These are phyloP conservation scores for Oryza officinalis DNA, from an alignment of 176 grass and related monocot species.

Conservation along the genomic window DNA sequence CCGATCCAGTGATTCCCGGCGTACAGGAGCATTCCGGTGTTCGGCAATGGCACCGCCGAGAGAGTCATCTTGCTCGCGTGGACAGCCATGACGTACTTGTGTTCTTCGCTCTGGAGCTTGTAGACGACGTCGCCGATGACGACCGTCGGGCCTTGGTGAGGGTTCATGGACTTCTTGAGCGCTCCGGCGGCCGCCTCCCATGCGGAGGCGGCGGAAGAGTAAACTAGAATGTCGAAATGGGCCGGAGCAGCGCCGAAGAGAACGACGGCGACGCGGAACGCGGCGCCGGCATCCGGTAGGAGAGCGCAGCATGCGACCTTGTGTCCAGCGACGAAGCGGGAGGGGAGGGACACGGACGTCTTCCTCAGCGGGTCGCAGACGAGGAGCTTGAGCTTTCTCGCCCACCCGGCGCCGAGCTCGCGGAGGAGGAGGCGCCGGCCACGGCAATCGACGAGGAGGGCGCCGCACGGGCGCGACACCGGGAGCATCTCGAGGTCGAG, in stretches of 20 bases:
- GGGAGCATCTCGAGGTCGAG: slow-evolving; percentile 24
- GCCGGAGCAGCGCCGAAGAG: slow-evolving; percentile 17
- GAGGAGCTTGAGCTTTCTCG: neutral
- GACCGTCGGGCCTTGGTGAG: slow-evolving; percentile 23
- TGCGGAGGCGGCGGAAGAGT: neutral
- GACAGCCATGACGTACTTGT: slow-evolving; percentile 42
- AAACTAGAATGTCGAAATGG: slow-evolving; percentile 25
- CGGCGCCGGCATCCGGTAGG: neutral
- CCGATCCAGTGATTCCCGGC: slow-evolving; percentile 54
- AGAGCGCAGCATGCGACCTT: slow-evolving; percentile 14
- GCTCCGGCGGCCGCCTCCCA: slow-evolving; percentile 37
- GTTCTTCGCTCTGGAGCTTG: slow-evolving; percentile 28
- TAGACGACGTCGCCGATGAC: slow-evolving; percentile 45
- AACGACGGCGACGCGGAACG: slow-evolving; percentile 45
- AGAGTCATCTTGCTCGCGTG: slow-evolving; percentile 31
- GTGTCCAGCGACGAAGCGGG: neutral
- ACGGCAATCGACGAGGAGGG: slow-evolving; percentile 28
- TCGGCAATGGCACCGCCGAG: slow-evolving; percentile 40
- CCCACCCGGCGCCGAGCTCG: slow-evolving; percentile 8
- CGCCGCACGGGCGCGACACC: slow-evolving; percentile 8
- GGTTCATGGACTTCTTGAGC: neutral
- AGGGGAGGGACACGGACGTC: slow-evolving; percentile 13
- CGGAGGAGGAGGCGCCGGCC: slow-evolving; percentile 38
- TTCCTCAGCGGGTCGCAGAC: slow-evolving; percentile 37
- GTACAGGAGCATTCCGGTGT: neutral